Conservation (phyloP, 2,329 filamentous ascomycete species). For the Sporothrix brunneoviolacea region DNA sequence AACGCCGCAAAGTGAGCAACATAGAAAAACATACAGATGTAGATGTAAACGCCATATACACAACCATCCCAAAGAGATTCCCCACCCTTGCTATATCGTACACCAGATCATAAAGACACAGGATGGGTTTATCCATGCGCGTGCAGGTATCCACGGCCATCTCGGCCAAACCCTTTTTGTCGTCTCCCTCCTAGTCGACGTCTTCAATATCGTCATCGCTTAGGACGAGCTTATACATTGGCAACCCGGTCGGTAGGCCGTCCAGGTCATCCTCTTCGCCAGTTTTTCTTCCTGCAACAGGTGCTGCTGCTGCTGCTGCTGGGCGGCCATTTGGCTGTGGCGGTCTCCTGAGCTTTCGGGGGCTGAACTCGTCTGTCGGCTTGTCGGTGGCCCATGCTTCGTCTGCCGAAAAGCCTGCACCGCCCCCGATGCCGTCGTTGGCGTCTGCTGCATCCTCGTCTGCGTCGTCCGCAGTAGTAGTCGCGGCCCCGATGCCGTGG, state of each 20-base stretch:
- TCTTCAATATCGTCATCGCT: slow-evolving; percentile 86
- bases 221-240: slow-evolving; percentile 61
- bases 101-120: background rate
- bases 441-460: slow-evolving; percentile 27
- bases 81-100: background rate
- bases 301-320: background rate
- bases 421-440: slow-evolving; percentile 3
- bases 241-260: slow-evolving; percentile 29
- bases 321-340: background rate
- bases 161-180: no score
- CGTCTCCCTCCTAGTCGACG: slow-evolving; percentile 25
- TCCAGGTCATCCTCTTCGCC: slow-evolving; percentile 23
- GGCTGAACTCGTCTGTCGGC: slow-evolving; percentile 47
- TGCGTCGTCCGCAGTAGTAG: slow-evolving; percentile 39
- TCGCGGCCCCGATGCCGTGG: slow-evolving; percentile 46
- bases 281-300: slow-evolving; percentile 23
- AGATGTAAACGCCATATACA: no score
- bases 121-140: no score
- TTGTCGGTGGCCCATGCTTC: slow-evolving; percentile 58
- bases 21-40: no score
- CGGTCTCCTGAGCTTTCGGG: slow-evolving; percentile 36
- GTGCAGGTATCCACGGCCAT: background rate
- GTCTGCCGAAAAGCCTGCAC: slow-evolving; percentile 20
- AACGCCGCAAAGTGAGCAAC: no score
- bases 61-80: no score